Evolutionary conservation across 129 eudicot species (phyloP), one percentile per base, ranked within the genome.

Genomic region (Escallonia rubra): DNA sequence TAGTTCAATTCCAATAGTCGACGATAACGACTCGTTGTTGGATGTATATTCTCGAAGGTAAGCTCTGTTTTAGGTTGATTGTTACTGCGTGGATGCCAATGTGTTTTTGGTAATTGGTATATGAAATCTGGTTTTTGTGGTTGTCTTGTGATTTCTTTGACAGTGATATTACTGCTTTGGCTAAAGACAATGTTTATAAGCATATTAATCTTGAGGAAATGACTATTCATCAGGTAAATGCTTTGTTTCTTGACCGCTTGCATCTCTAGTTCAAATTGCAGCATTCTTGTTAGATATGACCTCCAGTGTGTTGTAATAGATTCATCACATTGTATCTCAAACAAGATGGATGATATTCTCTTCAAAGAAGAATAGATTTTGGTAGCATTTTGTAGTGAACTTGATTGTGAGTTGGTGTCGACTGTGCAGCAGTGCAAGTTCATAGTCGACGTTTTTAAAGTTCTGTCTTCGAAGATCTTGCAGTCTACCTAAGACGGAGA

Each of bases 91-190:
- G 65, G 38, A 64, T n/a, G 40, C n/a, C 5, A 38, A 16, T 48
- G 49, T 70, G 38, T 55, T 14, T 64, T 47, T 6, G 34, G 34
- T 23, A 23, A 0, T 12, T 34, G 43, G 70, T 44, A 43, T 60
- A 46, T 72, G 59, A 16, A 57, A 53, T 23, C 44, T 3, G 41
- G 16, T 67, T 60, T 40, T 46, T 45, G 45, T 15, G 59, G 15
- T 57, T 41, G 38, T 10, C 6, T 13, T 49, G 43, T 51, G 63
- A 56, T 41, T 3, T 40, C 38, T 59, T 71, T 69, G 53, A 14
- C 96, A 91, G 97, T 74, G 97, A 91, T 60, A 91, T 91, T 50
- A 91, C 97, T 73, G 72, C 86, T 76, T 83, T 91, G 86, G 97
- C 96, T 1, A 91, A 83, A 76, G 97, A 87, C 69, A 91, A 79